A percentile compares a stretch with the other conserved stretches of the same genome.
Conservation (phyloP, 2,329 filamentous ascomycete genomes). For the Neocucurbitaria cava region DNA sequence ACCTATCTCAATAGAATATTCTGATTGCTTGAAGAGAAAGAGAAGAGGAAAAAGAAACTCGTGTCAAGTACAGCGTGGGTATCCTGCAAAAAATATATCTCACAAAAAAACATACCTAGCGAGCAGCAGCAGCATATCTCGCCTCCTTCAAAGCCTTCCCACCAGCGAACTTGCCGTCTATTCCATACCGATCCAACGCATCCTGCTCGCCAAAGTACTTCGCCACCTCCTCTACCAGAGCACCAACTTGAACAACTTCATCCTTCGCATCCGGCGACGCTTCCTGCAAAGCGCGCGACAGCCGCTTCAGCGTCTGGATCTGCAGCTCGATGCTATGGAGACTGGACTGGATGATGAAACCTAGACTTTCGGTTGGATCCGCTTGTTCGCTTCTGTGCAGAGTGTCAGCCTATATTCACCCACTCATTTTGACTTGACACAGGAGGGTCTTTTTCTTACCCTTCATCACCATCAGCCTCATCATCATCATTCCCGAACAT, state of each 20-base stretch:
- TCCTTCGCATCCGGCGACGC: conserved; percentile 25
- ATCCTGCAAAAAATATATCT: not conserved
- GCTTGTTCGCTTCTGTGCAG: not conserved
- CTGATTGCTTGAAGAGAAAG: too few relatives aligned
- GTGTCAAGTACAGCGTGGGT: not conserved
- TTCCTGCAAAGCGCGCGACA: conserved; percentile 35
- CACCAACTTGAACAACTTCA: conserved; percentile 23
- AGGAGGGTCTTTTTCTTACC: conserved; percentile 9
- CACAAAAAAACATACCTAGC: too few relatives aligned
- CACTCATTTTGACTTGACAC: too few relatives aligned
- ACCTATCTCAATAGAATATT: too few relatives aligned
- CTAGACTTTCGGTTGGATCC: conserved; percentile 25
- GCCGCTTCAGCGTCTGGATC: conserved; percentile 27
- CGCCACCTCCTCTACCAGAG: conserved; percentile 24
- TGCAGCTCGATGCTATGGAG: conserved; percentile 34
- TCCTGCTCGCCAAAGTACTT: conserved; percentile 30
- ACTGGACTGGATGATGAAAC: conserved; percentile 27
- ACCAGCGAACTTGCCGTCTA: conserved; percentile 24
- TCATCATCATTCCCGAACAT: conserved; percentile 8
- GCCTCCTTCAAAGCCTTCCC: conserved; percentile 29
- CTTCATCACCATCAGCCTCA: conserved; percentile 8
- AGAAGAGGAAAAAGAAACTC: too few relatives aligned
- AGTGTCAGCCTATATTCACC: conserved; percentile 9
- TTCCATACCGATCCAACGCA: conserved; percentile 17
- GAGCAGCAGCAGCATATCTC: conserved; percentile 5